Evolutionary conservation across 2,329 filamentous ascomycete genomes (phyloP).

Genomic region (Scleromitrula shiraiana): DNA sequence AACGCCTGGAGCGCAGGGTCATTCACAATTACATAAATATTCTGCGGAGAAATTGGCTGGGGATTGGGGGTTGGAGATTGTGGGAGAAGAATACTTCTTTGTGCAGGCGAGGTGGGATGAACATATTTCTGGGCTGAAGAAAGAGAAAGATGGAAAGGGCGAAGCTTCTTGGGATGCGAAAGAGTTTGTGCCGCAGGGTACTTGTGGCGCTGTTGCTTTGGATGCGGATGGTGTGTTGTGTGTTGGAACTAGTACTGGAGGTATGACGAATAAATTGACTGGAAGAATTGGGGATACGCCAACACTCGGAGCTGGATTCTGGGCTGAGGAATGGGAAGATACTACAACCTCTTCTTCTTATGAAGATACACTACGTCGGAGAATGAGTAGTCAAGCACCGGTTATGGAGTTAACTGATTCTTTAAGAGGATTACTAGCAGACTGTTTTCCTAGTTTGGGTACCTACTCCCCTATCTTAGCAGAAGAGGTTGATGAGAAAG

Average conservation of each 20-base stretch:
- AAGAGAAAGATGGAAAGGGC: conserved; percentile 37
- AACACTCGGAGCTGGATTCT: conserved; percentile 75
- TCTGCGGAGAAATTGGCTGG: conserved; percentile 62
- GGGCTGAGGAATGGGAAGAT: conserved; percentile 75
- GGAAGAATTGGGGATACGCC: conserved; percentile 84
- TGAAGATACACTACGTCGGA: conserved; percentile 25
- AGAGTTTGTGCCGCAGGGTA: conserved; percentile 73
- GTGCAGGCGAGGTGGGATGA: conserved; percentile 73
- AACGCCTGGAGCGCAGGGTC: conserved; percentile 46
- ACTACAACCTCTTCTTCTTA: neutral
- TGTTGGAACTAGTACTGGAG: conserved; percentile 60
- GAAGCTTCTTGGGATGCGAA: conserved; percentile 48
- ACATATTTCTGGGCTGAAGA: conserved; percentile 51
- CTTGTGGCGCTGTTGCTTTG: conserved; percentile 73
- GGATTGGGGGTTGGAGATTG: conserved; percentile 62
- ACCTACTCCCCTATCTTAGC: conserved; percentile 22
- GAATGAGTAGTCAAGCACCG: conserved; percentile 22
- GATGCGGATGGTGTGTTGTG: conserved; percentile 70
- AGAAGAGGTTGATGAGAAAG: conserved; percentile 19
- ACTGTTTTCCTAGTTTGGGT: conserved; percentile 48
- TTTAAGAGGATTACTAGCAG: conserved; percentile 43
- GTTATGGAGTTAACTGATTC: conserved; percentile 35
- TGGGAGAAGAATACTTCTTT: conserved; percentile 64
- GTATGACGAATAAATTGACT: conserved; percentile 81
- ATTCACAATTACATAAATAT: conserved; percentile 60